Evolutionary conservation across 768 basidiomycete species (phyloP).

Genomic region (Boletus sp.): DNA sequence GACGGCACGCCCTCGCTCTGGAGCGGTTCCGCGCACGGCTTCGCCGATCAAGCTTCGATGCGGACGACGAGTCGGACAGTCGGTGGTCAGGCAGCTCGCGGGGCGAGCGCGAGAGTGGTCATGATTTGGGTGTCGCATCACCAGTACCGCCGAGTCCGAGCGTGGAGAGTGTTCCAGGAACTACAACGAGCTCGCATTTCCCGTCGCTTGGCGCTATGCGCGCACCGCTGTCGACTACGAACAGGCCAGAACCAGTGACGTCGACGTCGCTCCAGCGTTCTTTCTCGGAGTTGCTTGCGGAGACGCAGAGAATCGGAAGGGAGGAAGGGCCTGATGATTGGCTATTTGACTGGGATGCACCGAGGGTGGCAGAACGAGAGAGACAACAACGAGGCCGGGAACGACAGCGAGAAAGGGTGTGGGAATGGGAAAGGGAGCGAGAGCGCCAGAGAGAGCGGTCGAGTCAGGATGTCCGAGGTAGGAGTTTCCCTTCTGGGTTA

Average conservation of each 20-base stretch:
- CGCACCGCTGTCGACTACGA: not conserved
- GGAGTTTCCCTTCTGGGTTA: constrained; percentile 12
- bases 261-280: constrained; percentile 19
- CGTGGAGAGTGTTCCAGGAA: constrained; percentile 13
- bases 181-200: constrained; percentile 9
- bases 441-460: constrained; percentile 18
- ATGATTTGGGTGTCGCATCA: constrained; percentile 11
- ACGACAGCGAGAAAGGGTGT: constrained; percentile 12
- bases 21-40: constrained; percentile 31
- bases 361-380: constrained; percentile 11
- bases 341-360: constrained; percentile 19
- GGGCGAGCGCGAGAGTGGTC: constrained; percentile 13
- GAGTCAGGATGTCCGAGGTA: constrained; percentile 15
- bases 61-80: constrained; percentile 24
- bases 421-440: constrained; percentile 16
- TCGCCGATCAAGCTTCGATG: constrained; percentile 23
- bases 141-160: constrained; percentile 13
- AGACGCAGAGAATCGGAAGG: constrained; percentile 7
- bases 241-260: constrained; percentile 3
- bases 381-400: constrained; percentile 3
- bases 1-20: constrained; percentile 38
- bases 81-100: constrained; percentile 22
- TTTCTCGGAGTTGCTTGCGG: constrained; percentile 23
- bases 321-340: constrained; percentile 15
- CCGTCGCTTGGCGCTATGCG: constrained; percentile 2